Base-by-base conservation (phyloP, 805 yeast species). In the Lipomyces mesembrius region DNA sequence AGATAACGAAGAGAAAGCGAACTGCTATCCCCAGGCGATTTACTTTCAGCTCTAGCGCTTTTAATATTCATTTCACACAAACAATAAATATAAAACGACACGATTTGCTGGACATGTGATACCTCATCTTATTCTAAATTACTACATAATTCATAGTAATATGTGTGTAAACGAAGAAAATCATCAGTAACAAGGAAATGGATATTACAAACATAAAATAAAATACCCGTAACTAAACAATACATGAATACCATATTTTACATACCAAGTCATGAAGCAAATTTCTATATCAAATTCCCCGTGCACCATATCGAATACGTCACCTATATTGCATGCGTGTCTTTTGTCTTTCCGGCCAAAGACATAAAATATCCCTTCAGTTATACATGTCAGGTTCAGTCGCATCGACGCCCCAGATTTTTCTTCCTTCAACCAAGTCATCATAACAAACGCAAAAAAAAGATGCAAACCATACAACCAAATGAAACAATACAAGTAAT, bases 301-400 rank as follows among this genome's bases (percentile, higher is more conserved):
- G 49, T 43, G 49, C 49, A 43, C 49, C 49, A 43, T 43, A 17
- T 43, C 49, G n/a, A 43, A 43, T n/a, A 43, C 49, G 8, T 43
- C 49, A 22, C n/a, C 49, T 43, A 7, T 17, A 43, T n/a, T 17
- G 49, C 49, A 6, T 17, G 49, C 49, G 22, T n/a, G 49, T 17
- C 39, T n/a, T 7, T 17, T 43, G 49, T 17, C 20, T 43, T 17
- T 43, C 49, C 12, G 49, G 49, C 22, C 2, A 14, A 11, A 43
- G 49, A 43, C 49, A 43, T 43, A 17, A n/a, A 43, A 43, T 43
- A 17, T 8, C 22, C 20, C 1, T 17, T 8, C 12, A 43, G 49
- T 43, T 43, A 43, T 43, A 37, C 43, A 43, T 17, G 22, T 43
- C 49, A 43, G 9, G 49, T 43, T 43, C 49, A 17, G 22, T n/a